Evolutionary conservation across 441 rosid species (phyloP), one percentile per base, ranked within the genome.

Genomic region (Eutrema salsugineum): DNA sequence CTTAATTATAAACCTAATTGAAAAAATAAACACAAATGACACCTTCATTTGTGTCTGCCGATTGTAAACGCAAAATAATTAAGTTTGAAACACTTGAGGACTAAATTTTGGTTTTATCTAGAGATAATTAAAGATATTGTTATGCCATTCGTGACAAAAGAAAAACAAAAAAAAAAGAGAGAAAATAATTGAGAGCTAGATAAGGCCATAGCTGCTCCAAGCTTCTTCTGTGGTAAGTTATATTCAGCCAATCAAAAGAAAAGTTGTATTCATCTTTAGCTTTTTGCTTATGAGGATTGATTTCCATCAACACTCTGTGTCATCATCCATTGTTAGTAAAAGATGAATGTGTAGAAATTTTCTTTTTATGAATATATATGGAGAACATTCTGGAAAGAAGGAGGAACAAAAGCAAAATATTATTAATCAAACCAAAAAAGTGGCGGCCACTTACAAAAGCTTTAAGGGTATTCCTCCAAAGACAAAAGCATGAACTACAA

Each of bases 311-410:
- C 27, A 62, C 12, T 70, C 27, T 71, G 77, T 47, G 65, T 57
- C 77, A 57, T 66, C 60, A 28, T 73, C 77, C 71, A 72, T 50
- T 64, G 2, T 19, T 66, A 53, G 42, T 47, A 72, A 71, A 71
- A 71, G 46, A 19, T 40, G 36, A 64, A 12, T 50, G 20, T 9
- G 16, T 11, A 39, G 53, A 28, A 39, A 20, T 20, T 20, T 20
- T 20, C 22, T 20, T 20, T 4, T 39, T 59, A 14, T 63, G 63
- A 33, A 27, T 10, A 8, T 38, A 27, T 10, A 8, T 38, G 24
- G 66, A 56, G 35, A 72, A 47, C 53, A 36, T 65, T 65, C 28
- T 47, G 35, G 77, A 66, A 54, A 54, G 53, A 22, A 54, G 5
- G 33, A 17, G 19, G 5, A 30, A 54, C 44, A 47, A 19, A 61